Percentiles rank a stretch among this genome's conserved stretches.
phyloP scores from a whole-genome alignment of 345 rosid species.

The Crucihimalaya himalaica region DNA sequence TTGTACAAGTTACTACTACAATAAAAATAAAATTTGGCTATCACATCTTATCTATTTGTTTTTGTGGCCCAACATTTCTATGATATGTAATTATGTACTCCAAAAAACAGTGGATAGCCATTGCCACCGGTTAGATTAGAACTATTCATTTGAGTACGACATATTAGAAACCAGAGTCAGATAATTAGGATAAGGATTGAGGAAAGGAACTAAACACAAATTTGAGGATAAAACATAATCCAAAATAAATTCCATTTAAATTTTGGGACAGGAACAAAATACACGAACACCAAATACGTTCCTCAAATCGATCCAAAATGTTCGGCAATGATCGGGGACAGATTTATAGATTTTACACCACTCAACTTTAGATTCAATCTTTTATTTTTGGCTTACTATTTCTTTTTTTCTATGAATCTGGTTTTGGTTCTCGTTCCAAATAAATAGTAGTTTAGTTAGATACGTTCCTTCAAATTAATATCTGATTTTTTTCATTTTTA shows the following conservation, averaged over 20 bases:
- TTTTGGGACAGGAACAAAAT: neutral
- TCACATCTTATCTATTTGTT: conserved; percentile 13
- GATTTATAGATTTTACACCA: neutral
- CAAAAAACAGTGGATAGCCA: neutral
- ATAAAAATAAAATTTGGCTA: neutral
- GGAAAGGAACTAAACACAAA: neutral
- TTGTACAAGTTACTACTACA: neutral
- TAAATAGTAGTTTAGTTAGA: no score
- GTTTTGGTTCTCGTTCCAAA: no score
- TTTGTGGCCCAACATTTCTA: neutral
- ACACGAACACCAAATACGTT: neutral
- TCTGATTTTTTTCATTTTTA: no score
- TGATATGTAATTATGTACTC: neutral
- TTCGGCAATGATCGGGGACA: neutral
- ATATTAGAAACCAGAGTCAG: neutral
- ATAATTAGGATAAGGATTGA: conserved; percentile 7
- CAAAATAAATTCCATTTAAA: neutral
- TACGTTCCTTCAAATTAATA: no score
- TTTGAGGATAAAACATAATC: neutral
- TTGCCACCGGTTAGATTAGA: neutral
- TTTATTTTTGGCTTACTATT: no score
- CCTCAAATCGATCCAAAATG: neutral
- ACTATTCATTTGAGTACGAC: conserved; percentile 1
- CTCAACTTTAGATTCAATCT: neutral
- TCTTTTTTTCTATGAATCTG: no score